phyloP scores from a whole-genome alignment of 495 filamentous ascomycete genomes.

The Penicillium egyptiacum region DNA sequence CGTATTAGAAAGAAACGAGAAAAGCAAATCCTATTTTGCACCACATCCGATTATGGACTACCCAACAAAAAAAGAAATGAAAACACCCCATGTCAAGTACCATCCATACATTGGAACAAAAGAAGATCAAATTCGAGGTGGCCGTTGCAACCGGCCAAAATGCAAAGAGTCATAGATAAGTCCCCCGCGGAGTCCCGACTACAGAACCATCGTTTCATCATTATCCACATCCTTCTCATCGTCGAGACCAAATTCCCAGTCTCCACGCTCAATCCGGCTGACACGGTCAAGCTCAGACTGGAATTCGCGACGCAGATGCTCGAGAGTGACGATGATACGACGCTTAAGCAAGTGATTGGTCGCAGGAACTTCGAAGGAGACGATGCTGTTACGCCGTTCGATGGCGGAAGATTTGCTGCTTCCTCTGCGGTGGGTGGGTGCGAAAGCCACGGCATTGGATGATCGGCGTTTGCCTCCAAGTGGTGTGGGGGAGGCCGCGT shows the following conservation, averaged over 20 bases:
- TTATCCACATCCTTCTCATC: conserved; percentile 34
- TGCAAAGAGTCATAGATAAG: conserved; percentile 13
- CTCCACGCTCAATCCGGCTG: conserved; percentile 58
- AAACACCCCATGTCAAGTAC: conserved; percentile 23
- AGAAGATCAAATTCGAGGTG: conserved; percentile 11
- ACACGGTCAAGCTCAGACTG: conserved; percentile 81
- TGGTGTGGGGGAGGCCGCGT: conserved; percentile 18
- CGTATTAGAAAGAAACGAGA: neutral
- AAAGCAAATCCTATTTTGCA: conserved; percentile 22
- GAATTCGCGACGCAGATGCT: conserved; percentile 81
- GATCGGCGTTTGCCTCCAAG: conserved; percentile 14
- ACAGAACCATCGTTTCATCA: conserved; percentile 47
- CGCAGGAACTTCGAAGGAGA: conserved; percentile 9
- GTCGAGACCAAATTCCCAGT: conserved; percentile 58
- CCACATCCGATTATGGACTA: conserved; percentile 19
- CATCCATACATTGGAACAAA: conserved; percentile 19
- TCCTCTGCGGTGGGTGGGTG: conserved; percentile 19
- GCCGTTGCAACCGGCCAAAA: conserved; percentile 4
- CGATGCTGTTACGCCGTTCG: conserved; percentile 9
- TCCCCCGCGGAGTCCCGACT: conserved; percentile 18
- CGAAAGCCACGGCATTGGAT: conserved; percentile 19
- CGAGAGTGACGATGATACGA: conserved; percentile 69
- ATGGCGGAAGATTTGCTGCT: conserved; percentile 26
- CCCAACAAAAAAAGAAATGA: conserved; percentile 16
- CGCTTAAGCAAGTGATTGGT: conserved; percentile 24